Evolutionary conservation across 2,329 filamentous ascomycete genomes (phyloP), one percentile per base, ranked within the genome.

Genomic region (Arthroderma sp.): DNA sequence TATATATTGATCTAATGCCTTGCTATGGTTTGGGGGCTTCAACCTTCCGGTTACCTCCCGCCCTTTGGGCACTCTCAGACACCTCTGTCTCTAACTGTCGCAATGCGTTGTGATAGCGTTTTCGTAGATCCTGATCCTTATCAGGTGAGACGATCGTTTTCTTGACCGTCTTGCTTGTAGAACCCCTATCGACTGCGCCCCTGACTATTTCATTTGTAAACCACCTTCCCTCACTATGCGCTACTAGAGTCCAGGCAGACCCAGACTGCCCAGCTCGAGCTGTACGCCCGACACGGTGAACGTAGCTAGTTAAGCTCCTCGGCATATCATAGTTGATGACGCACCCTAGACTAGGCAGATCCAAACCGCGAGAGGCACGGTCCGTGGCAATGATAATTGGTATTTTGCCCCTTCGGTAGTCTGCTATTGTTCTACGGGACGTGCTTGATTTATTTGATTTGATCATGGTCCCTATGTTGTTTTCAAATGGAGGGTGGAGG

Each of bases 301-400:
- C 80, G 55, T 96, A 96, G 27, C 80, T 82, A 4, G 82, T 83
- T 31, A 87, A 69, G 56, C 81, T 88, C 4, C 78, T 74, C 0
- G 89, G 89, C 42, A 95, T 73, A 60, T 95, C 89, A 68, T 96
- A 96, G 66, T 94, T 95, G 63, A 96, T 71, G 39, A 96, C 86
- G 57, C 94, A 84, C 32, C 80, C 79, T 39, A 96, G 74, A 39
- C 77, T 74, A 1, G 78, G 77, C 8, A 94, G 72, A 61, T 96
- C 89, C 28, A 96, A 78, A 55, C 89, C 91, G 50, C 89, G 83
- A 2, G 87, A 85, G 1, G 91, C 85, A n/a, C 93, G 81, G 60
- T 96, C 89, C 0, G 91, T 94, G 1, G 88, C 87, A 38, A 96
- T 81, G 37, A 96, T 77, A 39, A 94, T 78, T 5, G 80, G 79